These are phyloP conservation scores for Arabis alpina DNA, from an alignment of 345 rosid species.

Conservation along the genomic window DNA sequence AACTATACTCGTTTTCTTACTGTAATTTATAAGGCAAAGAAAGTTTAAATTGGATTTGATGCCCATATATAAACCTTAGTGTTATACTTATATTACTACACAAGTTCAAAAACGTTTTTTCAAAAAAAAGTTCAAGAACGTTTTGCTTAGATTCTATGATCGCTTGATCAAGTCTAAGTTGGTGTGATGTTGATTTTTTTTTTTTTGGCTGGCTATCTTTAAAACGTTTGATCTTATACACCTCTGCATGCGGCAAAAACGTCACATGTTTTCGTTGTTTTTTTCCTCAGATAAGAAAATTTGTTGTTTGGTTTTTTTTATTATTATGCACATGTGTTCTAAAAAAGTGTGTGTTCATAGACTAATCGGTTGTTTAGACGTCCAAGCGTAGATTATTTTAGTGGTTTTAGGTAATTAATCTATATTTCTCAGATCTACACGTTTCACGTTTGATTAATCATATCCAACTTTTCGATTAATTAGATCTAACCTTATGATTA, in stretches of 20 bases:
- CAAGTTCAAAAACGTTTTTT: background rate
- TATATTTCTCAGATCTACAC: slow-evolving; percentile 26
- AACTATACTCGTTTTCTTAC: background rate
- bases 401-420: background rate
- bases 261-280: slow-evolving; percentile 23
- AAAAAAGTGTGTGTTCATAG: background rate
- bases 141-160: slow-evolving; percentile 9
- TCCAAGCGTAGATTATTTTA: background rate
- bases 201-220: slow-evolving; percentile 26
- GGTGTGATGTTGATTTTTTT: slow-evolving; percentile 12
- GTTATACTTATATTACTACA: too few species aligned
- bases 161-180: slow-evolving; percentile 16
- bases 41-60: background rate
- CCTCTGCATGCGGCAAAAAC: slow-evolving; percentile 23
- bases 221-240: slow-evolving; percentile 27
- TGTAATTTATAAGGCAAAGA: background rate
- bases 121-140: too few species aligned
- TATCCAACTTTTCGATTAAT: background rate
- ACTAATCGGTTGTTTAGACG: background rate
- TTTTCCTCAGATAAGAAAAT: background rate
- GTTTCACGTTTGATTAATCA: slow-evolving; percentile 19
- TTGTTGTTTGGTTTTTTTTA: background rate
- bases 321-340: slow-evolving; percentile 14
- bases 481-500: background rate
- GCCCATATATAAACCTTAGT: slow-evolving; percentile 1